These are phyloP conservation scores for Tulasnella calospora DNA, from an alignment of 768 basidiomycete genomes.

Conservation along the genomic window DNA sequence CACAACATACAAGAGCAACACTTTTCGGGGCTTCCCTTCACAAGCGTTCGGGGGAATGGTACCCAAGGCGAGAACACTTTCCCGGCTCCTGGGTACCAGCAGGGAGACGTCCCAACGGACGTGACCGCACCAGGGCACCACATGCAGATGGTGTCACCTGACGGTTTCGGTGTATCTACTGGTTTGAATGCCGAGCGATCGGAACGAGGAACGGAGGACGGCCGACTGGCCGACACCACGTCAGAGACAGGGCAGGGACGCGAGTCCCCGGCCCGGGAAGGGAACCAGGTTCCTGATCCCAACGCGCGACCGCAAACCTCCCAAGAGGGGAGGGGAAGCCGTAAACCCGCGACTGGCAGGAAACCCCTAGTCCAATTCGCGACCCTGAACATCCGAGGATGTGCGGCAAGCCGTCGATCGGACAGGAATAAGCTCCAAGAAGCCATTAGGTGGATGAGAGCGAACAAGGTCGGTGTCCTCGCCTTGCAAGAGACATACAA, in stretches of 20 bases:
- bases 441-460: neutral
- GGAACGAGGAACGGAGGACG: neutral
- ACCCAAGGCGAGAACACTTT: neutral
- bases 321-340: no score
- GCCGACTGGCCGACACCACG: neutral
- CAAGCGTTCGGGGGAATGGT: neutral
- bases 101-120: neutral
- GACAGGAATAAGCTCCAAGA: neutral
- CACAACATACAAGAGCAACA: no score
- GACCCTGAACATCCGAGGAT: neutral
- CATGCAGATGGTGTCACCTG: neutral
- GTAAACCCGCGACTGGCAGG: no score
- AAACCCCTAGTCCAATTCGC: no score
- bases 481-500: neutral
- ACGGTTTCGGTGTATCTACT: neutral
- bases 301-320: no score
- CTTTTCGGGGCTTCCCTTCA: neutral
- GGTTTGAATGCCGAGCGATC: neutral
- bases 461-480: neutral
- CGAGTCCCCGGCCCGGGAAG: neutral
- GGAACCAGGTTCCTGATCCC: no score
- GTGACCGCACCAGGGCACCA: neutral
- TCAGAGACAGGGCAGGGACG: neutral
- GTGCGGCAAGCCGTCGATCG: neutral
- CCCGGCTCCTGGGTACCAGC: neutral